Conservation (phyloP, 768 basidiomycete genomes). For the Xerocomellus amylosporus region DNA sequence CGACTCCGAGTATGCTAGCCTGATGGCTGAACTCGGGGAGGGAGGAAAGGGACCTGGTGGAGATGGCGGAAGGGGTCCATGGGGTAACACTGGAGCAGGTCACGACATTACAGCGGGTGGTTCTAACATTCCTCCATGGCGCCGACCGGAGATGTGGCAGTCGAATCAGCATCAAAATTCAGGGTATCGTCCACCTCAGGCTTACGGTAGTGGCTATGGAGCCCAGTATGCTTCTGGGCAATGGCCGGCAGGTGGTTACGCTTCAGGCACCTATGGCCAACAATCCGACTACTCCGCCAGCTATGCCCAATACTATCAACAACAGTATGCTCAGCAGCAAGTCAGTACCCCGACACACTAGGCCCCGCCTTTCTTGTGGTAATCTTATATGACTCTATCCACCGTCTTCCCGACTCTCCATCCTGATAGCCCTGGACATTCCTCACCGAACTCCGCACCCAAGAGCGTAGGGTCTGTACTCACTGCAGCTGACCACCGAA, state of each 20-base stretch:
- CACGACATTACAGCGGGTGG: slow-evolving; percentile 57
- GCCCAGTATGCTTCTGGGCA: slow-evolving; percentile 42
- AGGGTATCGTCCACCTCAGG: slow-evolving; percentile 70
- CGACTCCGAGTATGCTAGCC: slow-evolving; percentile 94
- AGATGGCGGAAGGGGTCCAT: slow-evolving; percentile 53
- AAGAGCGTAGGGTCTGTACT: slow-evolving; percentile 32
- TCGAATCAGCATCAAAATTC: slow-evolving; percentile 52
- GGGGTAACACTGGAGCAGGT: slow-evolving; percentile 66
- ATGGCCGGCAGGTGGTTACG: slow-evolving; percentile 37
- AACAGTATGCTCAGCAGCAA: slow-evolving; percentile 81
- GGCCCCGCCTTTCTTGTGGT: slow-evolving; percentile 18
- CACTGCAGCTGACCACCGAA: slow-evolving; percentile 34
- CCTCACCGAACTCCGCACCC: slow-evolving; percentile 19
- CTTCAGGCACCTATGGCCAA: slow-evolving; percentile 35
- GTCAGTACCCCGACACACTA: slow-evolving; percentile 43
- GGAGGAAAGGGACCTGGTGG: slow-evolving; percentile 53
- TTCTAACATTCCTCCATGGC: slow-evolving; percentile 86
- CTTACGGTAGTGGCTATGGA: slow-evolving; percentile 48
- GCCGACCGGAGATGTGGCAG: slow-evolving; percentile 86
- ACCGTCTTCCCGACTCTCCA: slow-evolving; percentile 15
- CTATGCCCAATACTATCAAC: slow-evolving; percentile 86
- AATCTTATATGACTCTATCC: slow-evolving; percentile 24
- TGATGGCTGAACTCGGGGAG: slow-evolving; percentile 99
- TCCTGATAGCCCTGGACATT: slow-evolving; percentile 13
- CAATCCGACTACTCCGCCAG: slow-evolving; percentile 68